Percentiles rank a stretch among this genome's conserved stretches.
These are phyloP conservation scores for Penicillium sp. DNA, from an alignment of 2,329 filamentous ascomycete genomes.

Conservation along the genomic window DNA sequence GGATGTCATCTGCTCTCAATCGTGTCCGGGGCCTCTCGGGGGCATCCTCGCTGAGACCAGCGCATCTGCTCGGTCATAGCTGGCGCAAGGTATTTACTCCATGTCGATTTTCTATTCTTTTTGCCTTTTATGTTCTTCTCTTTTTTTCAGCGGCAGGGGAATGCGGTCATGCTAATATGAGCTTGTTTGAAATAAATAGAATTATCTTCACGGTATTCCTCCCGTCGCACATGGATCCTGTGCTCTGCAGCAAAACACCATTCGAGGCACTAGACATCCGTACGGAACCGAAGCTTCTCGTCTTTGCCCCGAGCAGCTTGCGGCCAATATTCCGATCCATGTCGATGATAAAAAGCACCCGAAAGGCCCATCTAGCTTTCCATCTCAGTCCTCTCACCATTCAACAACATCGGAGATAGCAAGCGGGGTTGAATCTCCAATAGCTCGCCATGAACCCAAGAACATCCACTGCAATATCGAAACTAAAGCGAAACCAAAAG, in stretches of 20 bases:
- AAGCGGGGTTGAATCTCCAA: not conserved
- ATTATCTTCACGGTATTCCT: not conserved
- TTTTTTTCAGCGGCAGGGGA: not conserved
- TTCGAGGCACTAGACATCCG: constrained; percentile 7
- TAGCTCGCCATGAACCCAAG: too few relatives aligned
- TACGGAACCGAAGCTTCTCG: constrained; percentile 5
- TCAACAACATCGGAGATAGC: not conserved
- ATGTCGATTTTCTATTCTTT: not conserved
- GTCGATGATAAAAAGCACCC: not conserved
- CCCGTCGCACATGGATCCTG: not conserved
- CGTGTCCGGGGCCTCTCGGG: constrained; percentile 43
- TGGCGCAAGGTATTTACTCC: constrained; percentile 23
- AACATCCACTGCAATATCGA: not conserved
- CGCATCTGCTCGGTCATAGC: constrained; percentile 31
- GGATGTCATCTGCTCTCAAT: constrained; percentile 49
- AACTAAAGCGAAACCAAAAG: not conserved
- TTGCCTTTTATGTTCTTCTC: too few relatives aligned
- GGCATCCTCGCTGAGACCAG: constrained; percentile 40
- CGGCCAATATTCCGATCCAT: not conserved
- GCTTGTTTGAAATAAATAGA: not conserved
- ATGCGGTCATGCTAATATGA: not conserved
- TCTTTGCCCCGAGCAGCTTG: not conserved
- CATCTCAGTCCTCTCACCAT: not conserved
- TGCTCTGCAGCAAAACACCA: constrained; percentile 1
- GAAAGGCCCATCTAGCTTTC: not conserved